Percentiles rank a stretch among this genome's conserved stretches.
phyloP scores from a whole-genome alignment of 2,329 filamentous ascomycete genomes.

The Hysterium pulicare region DNA sequence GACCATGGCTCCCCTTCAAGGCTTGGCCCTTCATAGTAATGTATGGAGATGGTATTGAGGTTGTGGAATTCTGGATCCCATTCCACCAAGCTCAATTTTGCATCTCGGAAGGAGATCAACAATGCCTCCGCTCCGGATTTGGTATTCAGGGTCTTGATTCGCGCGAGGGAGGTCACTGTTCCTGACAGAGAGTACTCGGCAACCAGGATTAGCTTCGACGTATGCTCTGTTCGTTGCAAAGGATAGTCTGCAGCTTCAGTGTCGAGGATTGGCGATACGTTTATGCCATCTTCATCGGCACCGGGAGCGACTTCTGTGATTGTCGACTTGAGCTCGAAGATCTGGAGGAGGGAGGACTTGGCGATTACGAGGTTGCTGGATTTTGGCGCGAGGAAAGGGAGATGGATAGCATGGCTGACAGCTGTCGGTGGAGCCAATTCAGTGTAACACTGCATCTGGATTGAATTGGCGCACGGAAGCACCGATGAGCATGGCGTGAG shows the following conservation, averaged over 20 bases:
- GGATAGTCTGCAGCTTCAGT: slow-evolving; percentile 45
- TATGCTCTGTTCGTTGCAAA: slow-evolving; percentile 60
- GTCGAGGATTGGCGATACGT: slow-evolving; percentile 43
- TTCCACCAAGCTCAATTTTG: slow-evolving; percentile 87
- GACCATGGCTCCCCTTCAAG: slow-evolving; percentile 79
- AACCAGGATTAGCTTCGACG: slow-evolving; percentile 77
- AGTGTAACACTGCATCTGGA: slow-evolving; percentile 89
- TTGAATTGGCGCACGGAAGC: slow-evolving; percentile 1
- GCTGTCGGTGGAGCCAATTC: slow-evolving; percentile 92
- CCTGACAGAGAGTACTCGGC: slow-evolving; percentile 81
- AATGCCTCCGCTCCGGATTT: slow-evolving; percentile 81
- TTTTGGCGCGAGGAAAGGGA: slow-evolving; percentile 72
- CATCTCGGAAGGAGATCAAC: slow-evolving; percentile 80
- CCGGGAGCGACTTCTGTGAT: slow-evolving; percentile 55
- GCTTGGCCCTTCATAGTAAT: slow-evolving; percentile 97
- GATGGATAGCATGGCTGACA: slow-evolving; percentile 79
- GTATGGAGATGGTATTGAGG: slow-evolving; percentile 87
- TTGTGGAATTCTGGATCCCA: slow-evolving; percentile 82
- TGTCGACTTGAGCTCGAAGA: slow-evolving; percentile 72
- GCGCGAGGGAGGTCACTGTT: slow-evolving; percentile 76
- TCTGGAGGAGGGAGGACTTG: slow-evolving; percentile 87
- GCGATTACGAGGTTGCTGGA: slow-evolving; percentile 85
- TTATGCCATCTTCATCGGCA: slow-evolving; percentile 41
- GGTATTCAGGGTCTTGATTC: slow-evolving; percentile 68
- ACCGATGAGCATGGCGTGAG: slow-evolving; percentile 17